Percentiles rank a stretch among this genome's conserved stretches.
Conservation (phyloP, 2,329 filamentous ascomycete genomes). For the Aspergillus aculeatus region DNA sequence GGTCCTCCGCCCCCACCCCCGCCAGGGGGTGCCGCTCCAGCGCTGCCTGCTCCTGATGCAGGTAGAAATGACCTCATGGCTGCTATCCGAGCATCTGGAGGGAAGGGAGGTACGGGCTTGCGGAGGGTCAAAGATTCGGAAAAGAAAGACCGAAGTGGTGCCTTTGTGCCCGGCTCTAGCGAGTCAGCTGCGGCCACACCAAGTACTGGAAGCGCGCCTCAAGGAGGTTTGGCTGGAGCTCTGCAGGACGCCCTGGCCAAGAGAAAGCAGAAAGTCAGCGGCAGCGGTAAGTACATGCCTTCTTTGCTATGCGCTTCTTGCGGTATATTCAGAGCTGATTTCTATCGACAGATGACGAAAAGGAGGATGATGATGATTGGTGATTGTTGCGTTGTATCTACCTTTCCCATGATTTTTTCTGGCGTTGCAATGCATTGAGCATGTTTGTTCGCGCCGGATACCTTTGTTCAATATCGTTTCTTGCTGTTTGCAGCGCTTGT, state of each 20-base stretch:
- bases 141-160: slow-evolving; percentile 48
- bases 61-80: slow-evolving; percentile 47
- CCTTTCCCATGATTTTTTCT: background rate
- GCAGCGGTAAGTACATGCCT: slow-evolving; percentile 73
- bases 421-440: slow-evolving; percentile 11
- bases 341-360: slow-evolving; percentile 43
- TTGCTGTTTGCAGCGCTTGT: background rate
- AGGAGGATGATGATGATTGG: slow-evolving; percentile 49
- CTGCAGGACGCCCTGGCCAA: slow-evolving; percentile 74
- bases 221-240: slow-evolving; percentile 73
- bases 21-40: slow-evolving; percentile 40
- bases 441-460: slow-evolving; percentile 18
- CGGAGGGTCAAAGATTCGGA: slow-evolving; percentile 48
- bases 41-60: slow-evolving; percentile 42
- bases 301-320: background rate
- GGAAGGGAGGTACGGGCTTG: slow-evolving; percentile 49
- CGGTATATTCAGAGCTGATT: slow-evolving; percentile 21
- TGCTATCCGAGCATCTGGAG: slow-evolving; percentile 55
- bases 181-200: slow-evolving; percentile 59
- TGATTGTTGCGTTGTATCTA: slow-evolving; percentile 22
- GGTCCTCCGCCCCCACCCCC: slow-evolving; percentile 39
- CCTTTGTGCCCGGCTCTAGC: slow-evolving; percentile 48
- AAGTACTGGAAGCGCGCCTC: slow-evolving; percentile 52
- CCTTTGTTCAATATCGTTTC: slow-evolving; percentile 2
- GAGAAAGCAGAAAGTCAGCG: slow-evolving; percentile 90